Evolutionary conservation across 768 basidiomycete species (phyloP).

Genomic region (Grammothele lineata): DNA sequence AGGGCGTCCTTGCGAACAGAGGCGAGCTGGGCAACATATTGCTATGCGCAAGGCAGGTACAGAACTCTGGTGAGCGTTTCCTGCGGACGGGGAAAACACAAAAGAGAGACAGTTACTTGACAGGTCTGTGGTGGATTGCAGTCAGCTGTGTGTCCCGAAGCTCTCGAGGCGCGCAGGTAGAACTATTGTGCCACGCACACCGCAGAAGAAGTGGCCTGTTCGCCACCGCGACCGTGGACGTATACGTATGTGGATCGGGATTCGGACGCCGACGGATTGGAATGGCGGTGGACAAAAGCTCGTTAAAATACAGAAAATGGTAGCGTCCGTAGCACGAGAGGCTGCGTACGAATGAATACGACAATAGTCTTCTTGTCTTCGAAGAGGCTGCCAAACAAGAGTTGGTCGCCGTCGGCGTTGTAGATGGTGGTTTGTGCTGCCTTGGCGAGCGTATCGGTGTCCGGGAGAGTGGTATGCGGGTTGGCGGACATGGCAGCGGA

Average conservation of each 20-base stretch:
- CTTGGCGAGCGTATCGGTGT: conserved; percentile 25
- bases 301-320: too few relatives aligned
- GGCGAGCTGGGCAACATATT: conserved; percentile 46
- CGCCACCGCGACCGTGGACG: too few relatives aligned
- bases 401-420: conserved; percentile 41
- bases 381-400: conserved; percentile 51
- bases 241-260: too few relatives aligned
- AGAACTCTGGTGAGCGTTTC: background rate
- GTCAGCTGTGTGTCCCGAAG: too few relatives aligned
- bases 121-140: conserved; percentile 1
- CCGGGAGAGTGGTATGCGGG: conserved; percentile 1
- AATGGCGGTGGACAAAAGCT: too few relatives aligned
- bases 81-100: background rate
- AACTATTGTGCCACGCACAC: conserved; percentile 34
- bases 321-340: background rate
- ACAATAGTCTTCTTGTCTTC: conserved; percentile 48
- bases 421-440: conserved; percentile 34
- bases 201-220: conserved; percentile 68
- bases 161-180: too few relatives aligned
- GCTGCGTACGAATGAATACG: conserved; percentile 53
- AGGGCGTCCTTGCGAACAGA: conserved; percentile 38
- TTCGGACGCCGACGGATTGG: too few relatives aligned
- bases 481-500: background rate
- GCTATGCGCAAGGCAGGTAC: conserved; percentile 28
- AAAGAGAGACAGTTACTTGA: conserved; percentile 5